Evolutionary conservation across 352 stramenopile species (phyloP).

Genomic region (Globisporangium abappressorium): DNA sequence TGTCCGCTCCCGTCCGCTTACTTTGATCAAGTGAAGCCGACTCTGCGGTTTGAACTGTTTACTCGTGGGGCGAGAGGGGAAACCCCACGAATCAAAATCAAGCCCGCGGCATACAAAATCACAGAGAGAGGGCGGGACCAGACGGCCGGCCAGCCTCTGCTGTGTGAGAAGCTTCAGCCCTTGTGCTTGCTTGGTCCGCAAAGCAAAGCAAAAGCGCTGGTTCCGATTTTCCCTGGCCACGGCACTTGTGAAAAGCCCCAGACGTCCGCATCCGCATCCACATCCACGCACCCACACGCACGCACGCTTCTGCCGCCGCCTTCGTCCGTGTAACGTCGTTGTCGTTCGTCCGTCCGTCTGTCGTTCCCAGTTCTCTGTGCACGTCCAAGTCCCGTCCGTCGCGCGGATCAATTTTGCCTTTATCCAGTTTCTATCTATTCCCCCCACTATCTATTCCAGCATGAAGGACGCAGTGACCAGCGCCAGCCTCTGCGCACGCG

Average conservation of each 20-base stretch:
- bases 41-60: neutral
- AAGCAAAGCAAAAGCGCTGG: neutral
- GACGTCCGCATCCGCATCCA: neutral
- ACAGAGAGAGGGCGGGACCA: neutral
- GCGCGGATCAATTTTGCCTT: conserved; percentile 3
- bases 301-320: neutral
- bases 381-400: neutral
- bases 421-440: conserved; percentile 11
- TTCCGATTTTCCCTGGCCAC: neutral
- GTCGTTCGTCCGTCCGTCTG: conserved; percentile 6
- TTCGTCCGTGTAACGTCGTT: conserved; percentile 6
- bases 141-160: no score
- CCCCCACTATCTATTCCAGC: conserved; percentile 21
- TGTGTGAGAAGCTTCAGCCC: neutral
- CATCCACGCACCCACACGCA: neutral
- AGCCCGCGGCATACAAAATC: neutral
- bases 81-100: neutral
- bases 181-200: neutral
- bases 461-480: conserved; percentile 47
- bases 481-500: conserved; percentile 43
- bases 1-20: neutral
- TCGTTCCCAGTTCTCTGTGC: conserved; percentile 3
- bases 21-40: neutral
- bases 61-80: neutral
- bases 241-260: conserved; percentile 15